Conservation (phyloP, 176 grass and related monocot genomes). For the Zoysia japonica region DNA sequence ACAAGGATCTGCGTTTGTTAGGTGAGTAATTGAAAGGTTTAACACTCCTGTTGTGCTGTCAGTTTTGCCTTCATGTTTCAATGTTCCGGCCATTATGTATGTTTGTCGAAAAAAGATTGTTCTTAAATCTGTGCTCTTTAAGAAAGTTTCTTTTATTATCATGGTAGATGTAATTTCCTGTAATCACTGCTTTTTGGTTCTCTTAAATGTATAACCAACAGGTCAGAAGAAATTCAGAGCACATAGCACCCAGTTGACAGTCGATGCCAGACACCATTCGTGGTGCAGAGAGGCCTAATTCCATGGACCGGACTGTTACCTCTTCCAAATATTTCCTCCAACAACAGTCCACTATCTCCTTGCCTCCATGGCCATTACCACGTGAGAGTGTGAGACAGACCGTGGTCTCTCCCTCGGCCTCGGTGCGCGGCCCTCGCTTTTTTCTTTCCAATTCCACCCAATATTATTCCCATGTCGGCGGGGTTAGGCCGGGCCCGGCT, state of each 20-base stretch:
- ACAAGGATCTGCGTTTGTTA: not conserved
- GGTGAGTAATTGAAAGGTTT: constrained; percentile 28
- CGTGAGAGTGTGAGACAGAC: constrained; percentile 24
- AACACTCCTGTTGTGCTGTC: not conserved
- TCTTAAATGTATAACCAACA: not conserved
- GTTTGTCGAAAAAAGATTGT: too few species aligned
- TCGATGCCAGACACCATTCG: not conserved
- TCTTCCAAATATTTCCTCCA: not conserved
- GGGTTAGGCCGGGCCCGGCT: constrained; percentile 22
- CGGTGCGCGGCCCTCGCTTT: constrained; percentile 6
- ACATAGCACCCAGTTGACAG: not conserved
- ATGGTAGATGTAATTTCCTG: not conserved
- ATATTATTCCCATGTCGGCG: constrained; percentile 43
- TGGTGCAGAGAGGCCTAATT: constrained; percentile 36
- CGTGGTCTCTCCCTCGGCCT: constrained; percentile 20
- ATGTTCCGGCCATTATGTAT: not conserved
- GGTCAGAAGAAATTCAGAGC: not conserved
- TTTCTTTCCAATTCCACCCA: constrained; percentile 12
- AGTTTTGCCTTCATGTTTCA: not conserved
- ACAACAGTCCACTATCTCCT: not conserved
- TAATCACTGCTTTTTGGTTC: not conserved
- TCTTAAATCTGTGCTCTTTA: not conserved
- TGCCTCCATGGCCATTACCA: constrained; percentile 8
- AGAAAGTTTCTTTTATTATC: not conserved
- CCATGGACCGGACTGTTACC: not conserved